Evolutionary conservation across 768 basidiomycete species (phyloP).

Genomic region (Cantharellus cinnabarinus): DNA sequence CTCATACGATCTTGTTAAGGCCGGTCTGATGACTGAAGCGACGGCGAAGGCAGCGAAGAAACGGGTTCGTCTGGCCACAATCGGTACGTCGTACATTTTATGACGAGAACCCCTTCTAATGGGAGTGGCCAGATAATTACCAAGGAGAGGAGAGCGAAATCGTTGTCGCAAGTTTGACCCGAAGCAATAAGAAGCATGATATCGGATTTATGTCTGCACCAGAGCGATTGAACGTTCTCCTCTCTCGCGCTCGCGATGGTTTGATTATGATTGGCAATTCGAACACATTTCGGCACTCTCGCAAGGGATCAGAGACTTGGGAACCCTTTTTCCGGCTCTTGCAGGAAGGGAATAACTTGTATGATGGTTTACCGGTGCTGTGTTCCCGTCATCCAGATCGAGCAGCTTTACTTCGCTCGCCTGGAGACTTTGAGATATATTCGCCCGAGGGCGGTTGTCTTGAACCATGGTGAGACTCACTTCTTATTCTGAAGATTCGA

Average conservation of each 20-base stretch:
- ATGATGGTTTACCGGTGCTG: slow-evolving; percentile 35
- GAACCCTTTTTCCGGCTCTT: slow-evolving; percentile 27
- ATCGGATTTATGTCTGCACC: slow-evolving; percentile 58
- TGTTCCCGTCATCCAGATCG: slow-evolving; percentile 35
- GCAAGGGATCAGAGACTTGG: slow-evolving; percentile 35
- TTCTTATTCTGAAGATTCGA: slow-evolving; percentile 53
- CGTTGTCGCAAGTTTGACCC: slow-evolving; percentile 37
- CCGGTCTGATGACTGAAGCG: slow-evolving; percentile 28
- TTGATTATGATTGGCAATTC: slow-evolving; percentile 48
- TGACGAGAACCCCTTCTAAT: slow-evolving; percentile 10
- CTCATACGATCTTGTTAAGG: slow-evolving; percentile 33
- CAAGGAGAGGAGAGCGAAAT: slow-evolving; percentile 60
- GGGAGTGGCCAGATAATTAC: slow-evolving; percentile 35
- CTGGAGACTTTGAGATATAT: slow-evolving; percentile 29
- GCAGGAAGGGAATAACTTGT: slow-evolving; percentile 25
- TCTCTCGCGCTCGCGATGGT: slow-evolving; percentile 46
- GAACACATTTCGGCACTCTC: slow-evolving; percentile 32
- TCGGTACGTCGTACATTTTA: slow-evolving; percentile 26
- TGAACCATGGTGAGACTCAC: slow-evolving; percentile 37
- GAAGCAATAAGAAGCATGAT: slow-evolving; percentile 33
- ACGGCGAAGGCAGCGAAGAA: slow-evolving; percentile 25
- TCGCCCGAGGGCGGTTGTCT: slow-evolving; percentile 45
- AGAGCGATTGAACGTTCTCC: slow-evolving; percentile 47
- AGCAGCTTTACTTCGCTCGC: slow-evolving; percentile 20
- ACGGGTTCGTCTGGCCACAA: slow-evolving; percentile 38